A percentile compares a stretch with the other conserved stretches of the same genome.
phyloP scores from a whole-genome alignment of 208 protist species.

The Endotrypanum monterogeii region DNA sequence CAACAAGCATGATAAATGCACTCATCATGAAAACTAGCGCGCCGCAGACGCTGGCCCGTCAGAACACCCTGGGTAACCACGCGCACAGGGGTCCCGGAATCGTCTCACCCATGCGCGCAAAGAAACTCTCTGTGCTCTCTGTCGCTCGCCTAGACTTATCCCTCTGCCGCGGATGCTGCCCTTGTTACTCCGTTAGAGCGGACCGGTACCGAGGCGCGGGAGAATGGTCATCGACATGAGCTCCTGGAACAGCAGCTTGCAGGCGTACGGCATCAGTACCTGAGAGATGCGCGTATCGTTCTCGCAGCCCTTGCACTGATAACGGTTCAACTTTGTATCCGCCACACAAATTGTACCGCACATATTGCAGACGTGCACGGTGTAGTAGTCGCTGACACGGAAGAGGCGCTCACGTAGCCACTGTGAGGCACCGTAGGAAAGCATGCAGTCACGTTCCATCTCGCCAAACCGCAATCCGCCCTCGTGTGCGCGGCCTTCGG shows the following conservation, averaged over 20 bases:
- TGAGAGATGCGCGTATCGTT: constrained; percentile 92
- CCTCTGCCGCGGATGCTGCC: neutral
- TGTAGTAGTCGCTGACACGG: constrained; percentile 96
- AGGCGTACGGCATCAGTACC: constrained; percentile 99
- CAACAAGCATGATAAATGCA: neutral
- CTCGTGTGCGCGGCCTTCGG: constrained; percentile 96
- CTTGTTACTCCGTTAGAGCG: constrained; percentile 22
- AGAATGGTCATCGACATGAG: constrained; percentile 98
- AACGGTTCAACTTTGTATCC: constrained; percentile 62
- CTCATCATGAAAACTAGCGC: too few relatives aligned
- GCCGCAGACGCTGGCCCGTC: too few relatives aligned
- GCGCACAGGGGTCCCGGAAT: too few relatives aligned
- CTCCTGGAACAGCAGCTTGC: constrained; percentile 99
- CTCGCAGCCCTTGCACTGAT: constrained; percentile 94
- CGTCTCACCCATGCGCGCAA: too few relatives aligned
- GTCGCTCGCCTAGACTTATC: neutral
- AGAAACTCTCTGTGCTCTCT: neutral
- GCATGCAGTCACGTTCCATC: constrained; percentile 99
- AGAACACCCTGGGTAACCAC: too few relatives aligned
- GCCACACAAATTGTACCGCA: constrained; percentile 88
- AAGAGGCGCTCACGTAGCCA: constrained; percentile 98
- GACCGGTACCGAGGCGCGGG: constrained; percentile 39
- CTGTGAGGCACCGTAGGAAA: constrained; percentile 94
- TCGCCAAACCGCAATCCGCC: constrained; percentile 99
- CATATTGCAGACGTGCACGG: constrained; percentile 93